Conservation (phyloP, 2,329 filamentous ascomycete species). For the Cladophialophora chaetospira region DNA sequence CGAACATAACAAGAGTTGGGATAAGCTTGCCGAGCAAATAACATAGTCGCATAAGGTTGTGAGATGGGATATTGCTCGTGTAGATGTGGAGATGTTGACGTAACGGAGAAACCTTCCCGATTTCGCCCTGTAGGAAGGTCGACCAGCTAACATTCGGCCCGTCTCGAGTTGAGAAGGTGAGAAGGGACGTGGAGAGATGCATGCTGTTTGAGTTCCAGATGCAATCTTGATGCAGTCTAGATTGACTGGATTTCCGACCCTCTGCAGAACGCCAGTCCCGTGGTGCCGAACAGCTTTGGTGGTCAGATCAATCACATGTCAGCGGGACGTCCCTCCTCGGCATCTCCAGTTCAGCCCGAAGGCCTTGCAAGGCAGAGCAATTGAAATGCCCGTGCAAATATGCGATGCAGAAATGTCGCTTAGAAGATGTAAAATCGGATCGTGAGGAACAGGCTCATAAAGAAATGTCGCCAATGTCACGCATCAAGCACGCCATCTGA, state of each 20-base stretch:
- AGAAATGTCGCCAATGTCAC: constrained; percentile 77
- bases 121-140: not conserved
- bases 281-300: not conserved
- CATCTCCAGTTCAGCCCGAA: not conserved
- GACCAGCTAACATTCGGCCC: not conserved
- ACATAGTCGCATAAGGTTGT: not conserved
- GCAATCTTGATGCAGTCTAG: constrained; percentile 3
- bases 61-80: not conserved
- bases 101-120: not conserved
- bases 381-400: not conserved
- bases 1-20: too few relatives aligned
- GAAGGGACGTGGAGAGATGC: not conserved
- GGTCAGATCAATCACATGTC: constrained; percentile 20
- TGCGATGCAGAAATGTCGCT: not conserved
- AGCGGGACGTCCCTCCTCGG: constrained; percentile 11
- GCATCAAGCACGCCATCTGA: constrained; percentile 83
- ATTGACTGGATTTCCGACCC: too few relatives aligned
- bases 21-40: too few relatives aligned
- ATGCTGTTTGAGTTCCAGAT: not conserved
- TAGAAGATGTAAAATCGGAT: not conserved
- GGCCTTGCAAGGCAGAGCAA: too few relatives aligned
- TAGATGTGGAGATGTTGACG: constrained; percentile 14
- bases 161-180: constrained; percentile 5
- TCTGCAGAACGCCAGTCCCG: too few relatives aligned
- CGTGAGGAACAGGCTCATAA: constrained; percentile 40